Percentiles rank a stretch among this genome's conserved stretches.
These are phyloP conservation scores for Ceratocystis harringtonii DNA, from an alignment of 2,329 filamentous ascomycete species.

Conservation along the genomic window DNA sequence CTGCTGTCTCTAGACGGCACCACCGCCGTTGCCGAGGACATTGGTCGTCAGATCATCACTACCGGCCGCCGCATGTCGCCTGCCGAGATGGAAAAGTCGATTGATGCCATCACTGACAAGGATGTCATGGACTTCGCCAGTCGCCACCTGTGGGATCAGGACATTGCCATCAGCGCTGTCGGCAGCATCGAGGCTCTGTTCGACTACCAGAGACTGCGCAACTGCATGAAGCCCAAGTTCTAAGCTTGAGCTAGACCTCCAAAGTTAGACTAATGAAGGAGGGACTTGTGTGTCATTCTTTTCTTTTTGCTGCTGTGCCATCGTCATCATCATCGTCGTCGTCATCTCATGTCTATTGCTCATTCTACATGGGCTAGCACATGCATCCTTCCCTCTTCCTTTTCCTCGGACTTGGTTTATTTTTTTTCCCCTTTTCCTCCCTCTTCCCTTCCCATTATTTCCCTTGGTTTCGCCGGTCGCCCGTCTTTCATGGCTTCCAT, in stretches of 20 bases:
- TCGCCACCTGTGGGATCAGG: conserved; percentile 93
- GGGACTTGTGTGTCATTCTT: conserved; percentile 13
- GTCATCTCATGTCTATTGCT: conserved; percentile 8
- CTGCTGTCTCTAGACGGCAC: conserved; percentile 95
- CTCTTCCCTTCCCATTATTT: conserved; percentile 11
- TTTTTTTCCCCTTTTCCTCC: not conserved
- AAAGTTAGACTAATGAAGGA: conserved; percentile 17
- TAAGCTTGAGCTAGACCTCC: conserved; percentile 23
- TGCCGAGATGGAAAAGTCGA: conserved; percentile 84
- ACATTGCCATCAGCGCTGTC: conserved; percentile 84
- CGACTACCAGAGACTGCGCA: conserved; percentile 64
- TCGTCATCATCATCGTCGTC: conserved; percentile 10
- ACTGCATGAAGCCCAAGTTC: conserved; percentile 75
- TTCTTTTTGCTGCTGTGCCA: conserved; percentile 8
- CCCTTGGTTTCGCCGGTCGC: conserved; percentile 12
- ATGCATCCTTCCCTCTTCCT: not conserved
- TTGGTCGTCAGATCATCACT: conserved; percentile 95
- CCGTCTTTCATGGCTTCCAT: conserved; percentile 8
- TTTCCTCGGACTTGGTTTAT: not conserved
- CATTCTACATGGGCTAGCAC: not conserved
- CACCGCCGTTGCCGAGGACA: conserved; percentile 93
- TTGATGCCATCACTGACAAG: conserved; percentile 81
- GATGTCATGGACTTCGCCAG: conserved; percentile 94
- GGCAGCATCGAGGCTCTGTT: conserved; percentile 78
- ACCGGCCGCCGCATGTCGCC: conserved; percentile 84